A percentile compares a stretch with the other conserved stretches of the same genome.
Evolutionary conservation across 306 rosid species (phyloP).

Genomic region (Acacia acuminata): DNA sequence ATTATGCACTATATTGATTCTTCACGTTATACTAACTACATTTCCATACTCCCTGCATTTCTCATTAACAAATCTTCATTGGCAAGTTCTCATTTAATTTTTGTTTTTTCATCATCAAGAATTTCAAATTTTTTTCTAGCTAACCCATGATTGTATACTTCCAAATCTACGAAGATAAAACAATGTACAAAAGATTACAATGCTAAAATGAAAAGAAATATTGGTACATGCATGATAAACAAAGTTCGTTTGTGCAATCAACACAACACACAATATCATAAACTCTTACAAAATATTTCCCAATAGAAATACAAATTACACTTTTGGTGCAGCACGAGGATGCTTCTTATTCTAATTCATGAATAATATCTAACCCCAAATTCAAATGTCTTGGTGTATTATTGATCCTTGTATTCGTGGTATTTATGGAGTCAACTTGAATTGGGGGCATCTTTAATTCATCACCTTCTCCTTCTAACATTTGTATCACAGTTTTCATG

Average conservation of each 20-base stretch:
- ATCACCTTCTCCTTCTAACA: neutral
- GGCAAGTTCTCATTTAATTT: too few relatives aligned
- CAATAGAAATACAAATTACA: neutral
- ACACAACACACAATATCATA: neutral
- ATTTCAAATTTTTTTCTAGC: too few relatives aligned
- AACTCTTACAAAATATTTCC: neutral
- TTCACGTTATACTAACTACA: too few relatives aligned
- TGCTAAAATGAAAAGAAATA: neutral
- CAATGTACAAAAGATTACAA: neutral
- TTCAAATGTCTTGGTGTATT: neutral
- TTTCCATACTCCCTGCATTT: too few relatives aligned
- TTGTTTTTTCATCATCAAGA: too few relatives aligned
- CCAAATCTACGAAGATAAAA: neutral
- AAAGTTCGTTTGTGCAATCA: neutral
- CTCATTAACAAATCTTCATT: too few relatives aligned
- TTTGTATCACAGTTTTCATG: neutral
- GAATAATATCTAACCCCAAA: neutral
- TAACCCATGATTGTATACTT: neutral
- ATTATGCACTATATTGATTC: too few relatives aligned
- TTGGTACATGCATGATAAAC: neutral
- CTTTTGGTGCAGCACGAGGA: neutral
- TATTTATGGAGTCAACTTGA: neutral
- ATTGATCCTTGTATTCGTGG: neutral
- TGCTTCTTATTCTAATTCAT: neutral
- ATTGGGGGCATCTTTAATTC: neutral